Evolutionary conservation across 768 basidiomycete species (phyloP), one percentile per base, ranked within the genome.

Genomic region (Plicaturopsis crispa): DNA sequence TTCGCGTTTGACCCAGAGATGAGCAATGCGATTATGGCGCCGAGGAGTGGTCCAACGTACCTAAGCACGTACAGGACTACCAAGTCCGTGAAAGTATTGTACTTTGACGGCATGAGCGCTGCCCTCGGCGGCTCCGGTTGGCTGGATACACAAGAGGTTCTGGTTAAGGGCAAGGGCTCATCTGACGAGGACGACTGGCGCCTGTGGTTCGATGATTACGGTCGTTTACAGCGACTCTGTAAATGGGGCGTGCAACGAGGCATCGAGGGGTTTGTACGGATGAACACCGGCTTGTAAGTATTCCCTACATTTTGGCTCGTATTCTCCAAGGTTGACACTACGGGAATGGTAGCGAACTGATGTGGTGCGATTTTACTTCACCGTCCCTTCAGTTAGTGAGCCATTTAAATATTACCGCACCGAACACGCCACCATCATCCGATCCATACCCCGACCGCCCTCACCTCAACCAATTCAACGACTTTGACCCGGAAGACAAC

Each of bases 1-100:
- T 44, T 56, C 4, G 51, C 55, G 2, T 54, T 48, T 35, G 53
- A 56, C 26, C 31, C 45, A 1, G 49, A 53, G 38, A 56, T 56
- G 53, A 39, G 35, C 7, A 45, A 41, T 16, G 53, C 42, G 11
- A 51, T 56, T 31, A 53, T 53, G 51, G 30, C 40, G 5, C 31
- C 44, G 23, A 36, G 42, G 2, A 41, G 34, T 3, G 40, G 48
- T 2, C 23, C 40, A 18, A 51, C 48, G 7, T 39, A 45, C n/a
- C 26, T 56, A 5, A 18, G 36, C 5, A 55, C 53, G 1, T 56
- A 55, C 35, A 38, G 43, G 1, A 48, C 49, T 6, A 44, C 39
- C 8, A 42, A 40, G 8, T 39, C 47, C 2, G 46, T 52, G 6
- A 46, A 42, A 20, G 21, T 52, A 7, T 32, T 52, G 11, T 48